phyloP scores from a whole-genome alignment of 228 moss, liverwort and hornwort species.

The Sphagnum magellanicum region DNA sequence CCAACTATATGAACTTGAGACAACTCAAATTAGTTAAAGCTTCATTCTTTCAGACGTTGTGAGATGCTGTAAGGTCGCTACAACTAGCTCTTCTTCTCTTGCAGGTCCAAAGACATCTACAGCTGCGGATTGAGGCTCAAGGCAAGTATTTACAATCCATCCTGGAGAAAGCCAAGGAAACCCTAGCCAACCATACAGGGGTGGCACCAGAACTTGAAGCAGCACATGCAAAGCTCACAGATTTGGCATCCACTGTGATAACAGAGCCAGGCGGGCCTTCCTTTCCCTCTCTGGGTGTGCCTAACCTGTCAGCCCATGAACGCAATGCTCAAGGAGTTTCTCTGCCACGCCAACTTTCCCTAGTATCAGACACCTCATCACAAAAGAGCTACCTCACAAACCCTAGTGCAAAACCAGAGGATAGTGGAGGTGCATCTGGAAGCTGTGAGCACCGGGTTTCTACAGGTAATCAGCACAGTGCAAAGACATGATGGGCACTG shows the following conservation, averaged over 20 bases:
- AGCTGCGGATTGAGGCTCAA: conserved; percentile 89
- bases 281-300: not conserved
- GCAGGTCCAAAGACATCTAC: conserved; percentile 91
- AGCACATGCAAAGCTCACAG: conserved; percentile 68
- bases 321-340: not conserved
- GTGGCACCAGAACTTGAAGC: conserved; percentile 85
- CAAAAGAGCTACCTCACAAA: conserved; percentile 35
- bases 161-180: conserved; percentile 88
- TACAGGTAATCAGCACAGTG: conserved; percentile 15
- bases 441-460: conserved; percentile 17
- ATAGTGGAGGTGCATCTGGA: conserved; percentile 25
- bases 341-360: conserved; percentile 7
- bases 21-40: too few relatives aligned
- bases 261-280: not conserved
- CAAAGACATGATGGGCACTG: too few relatives aligned
- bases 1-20: not conserved
- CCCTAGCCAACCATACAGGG: conserved; percentile 61
- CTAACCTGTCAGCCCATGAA: not conserved
- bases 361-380: conserved; percentile 27
- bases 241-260: not conserved
- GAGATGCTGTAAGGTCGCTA: not conserved
- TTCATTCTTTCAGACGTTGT: not conserved
- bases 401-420: conserved; percentile 33
- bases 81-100: not conserved
- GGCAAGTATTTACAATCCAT: conserved; percentile 92